Evolutionary conservation across 164 flowering plant genomes (phyloP).

Genomic region (Amborella trichopoda): DNA sequence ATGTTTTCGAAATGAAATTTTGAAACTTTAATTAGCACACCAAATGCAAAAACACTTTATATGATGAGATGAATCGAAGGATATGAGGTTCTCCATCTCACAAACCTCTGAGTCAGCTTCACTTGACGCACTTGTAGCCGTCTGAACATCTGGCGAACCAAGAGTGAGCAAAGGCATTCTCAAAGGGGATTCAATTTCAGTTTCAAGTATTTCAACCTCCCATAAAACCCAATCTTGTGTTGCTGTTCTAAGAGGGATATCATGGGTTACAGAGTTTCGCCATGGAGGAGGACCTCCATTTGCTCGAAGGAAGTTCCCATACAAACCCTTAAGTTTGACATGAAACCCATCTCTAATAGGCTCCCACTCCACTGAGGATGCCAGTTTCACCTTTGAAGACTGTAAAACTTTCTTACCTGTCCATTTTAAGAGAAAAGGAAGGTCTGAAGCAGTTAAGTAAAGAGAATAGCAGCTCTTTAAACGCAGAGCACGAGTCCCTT

Average conservation of each 20-base stretch:
- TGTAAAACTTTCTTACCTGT: constrained; percentile 46
- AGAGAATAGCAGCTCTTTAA: constrained; percentile 35
- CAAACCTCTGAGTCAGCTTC: constrained; percentile 19
- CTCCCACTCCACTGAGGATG: constrained; percentile 40
- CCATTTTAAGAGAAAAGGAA: constrained; percentile 40
- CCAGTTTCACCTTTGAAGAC: constrained; percentile 7
- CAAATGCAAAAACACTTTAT: constrained; percentile 1
- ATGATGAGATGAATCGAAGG: constrained; percentile 1
- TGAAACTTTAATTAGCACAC: constrained; percentile 1
- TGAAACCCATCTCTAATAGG: constrained; percentile 63
- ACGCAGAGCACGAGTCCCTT: constrained; percentile 16
- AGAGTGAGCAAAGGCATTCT: not conserved
- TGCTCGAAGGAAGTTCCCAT: constrained; percentile 45
- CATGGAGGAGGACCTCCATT: constrained; percentile 78
- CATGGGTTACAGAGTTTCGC: constrained; percentile 70
- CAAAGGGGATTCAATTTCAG: constrained; percentile 1
- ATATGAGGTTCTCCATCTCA: not conserved
- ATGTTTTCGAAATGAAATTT: not conserved
- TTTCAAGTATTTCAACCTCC: constrained; percentile 42
- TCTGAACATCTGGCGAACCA: constrained; percentile 11
- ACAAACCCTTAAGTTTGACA: constrained; percentile 29
- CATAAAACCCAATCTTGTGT: constrained; percentile 48
- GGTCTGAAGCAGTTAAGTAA: constrained; percentile 44
- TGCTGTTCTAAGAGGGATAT: constrained; percentile 19
- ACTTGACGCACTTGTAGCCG: not conserved